Percentiles rank a stretch among this genome's conserved stretches.
These are phyloP conservation scores for Chaetomium globosum DNA, from an alignment of 2,329 filamentous ascomycete genomes.

Conservation along the genomic window DNA sequence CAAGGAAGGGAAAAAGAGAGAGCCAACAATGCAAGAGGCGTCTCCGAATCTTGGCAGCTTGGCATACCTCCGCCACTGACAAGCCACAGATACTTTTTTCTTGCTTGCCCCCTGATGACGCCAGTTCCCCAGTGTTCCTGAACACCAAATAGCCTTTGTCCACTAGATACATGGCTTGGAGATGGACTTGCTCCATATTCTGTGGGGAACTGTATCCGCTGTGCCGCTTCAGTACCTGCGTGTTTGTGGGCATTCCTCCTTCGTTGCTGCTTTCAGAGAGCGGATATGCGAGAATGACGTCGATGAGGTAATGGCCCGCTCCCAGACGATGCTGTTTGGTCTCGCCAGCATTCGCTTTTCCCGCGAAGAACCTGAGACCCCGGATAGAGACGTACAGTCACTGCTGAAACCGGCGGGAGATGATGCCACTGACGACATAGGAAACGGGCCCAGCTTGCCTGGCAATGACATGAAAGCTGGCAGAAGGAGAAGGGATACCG, in stretches of 20 bases:
- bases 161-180: not conserved
- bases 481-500: not conserved
- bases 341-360: not conserved
- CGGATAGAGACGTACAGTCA: not conserved
- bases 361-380: not conserved
- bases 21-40: not conserved
- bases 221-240: not conserved
- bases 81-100: not conserved
- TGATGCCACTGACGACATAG: slow-evolving; percentile 29
- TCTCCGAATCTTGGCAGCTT: not conserved
- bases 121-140: not conserved
- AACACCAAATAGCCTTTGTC: not conserved
- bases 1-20: not conserved
- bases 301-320: slow-evolving; percentile 30
- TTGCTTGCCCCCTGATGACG: not conserved
- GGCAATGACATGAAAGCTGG: not conserved
- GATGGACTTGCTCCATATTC: not conserved
- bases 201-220: not conserved
- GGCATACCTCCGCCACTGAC: not conserved
- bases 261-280: not conserved
- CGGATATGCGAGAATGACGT: slow-evolving; percentile 26
- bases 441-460: not conserved
- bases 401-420: slow-evolving; percentile 26
- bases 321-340: not conserved
- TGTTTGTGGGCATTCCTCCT: not conserved